Conservation (phyloP, 176 grass and related monocot species). For the Raddia distichophylla region DNA sequence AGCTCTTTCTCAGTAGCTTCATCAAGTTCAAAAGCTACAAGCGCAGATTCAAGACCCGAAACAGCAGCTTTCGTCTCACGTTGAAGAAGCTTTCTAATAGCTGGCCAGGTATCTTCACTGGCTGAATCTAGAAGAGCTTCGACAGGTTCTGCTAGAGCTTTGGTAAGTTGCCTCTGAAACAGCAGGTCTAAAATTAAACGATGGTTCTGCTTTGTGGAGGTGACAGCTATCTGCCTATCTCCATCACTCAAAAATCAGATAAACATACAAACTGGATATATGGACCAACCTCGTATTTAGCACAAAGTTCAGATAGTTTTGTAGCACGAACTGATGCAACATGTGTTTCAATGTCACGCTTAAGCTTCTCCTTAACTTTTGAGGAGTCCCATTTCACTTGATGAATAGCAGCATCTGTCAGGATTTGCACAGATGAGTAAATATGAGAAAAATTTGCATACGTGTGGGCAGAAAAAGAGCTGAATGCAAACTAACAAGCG, state of each 20-base stretch:
- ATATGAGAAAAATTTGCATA: background rate
- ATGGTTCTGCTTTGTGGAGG: background rate
- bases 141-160: constrained; percentile 79
- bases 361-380: constrained; percentile 91
- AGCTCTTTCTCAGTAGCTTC: constrained; percentile 64
- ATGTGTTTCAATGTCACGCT: constrained; percentile 84
- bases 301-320: constrained; percentile 79
- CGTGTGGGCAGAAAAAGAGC: constrained; percentile 20
- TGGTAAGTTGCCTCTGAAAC: constrained; percentile 73
- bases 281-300: constrained; percentile 78
- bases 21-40: constrained; percentile 82
- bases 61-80: constrained; percentile 74
- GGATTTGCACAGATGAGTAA: constrained; percentile 20
- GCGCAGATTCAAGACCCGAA: constrained; percentile 66
- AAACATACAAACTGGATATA: constrained; percentile 27
- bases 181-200: constrained; percentile 35
- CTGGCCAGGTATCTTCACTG: constrained; percentile 84
- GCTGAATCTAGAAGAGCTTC: constrained; percentile 88
- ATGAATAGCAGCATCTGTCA: constrained; percentile 85
- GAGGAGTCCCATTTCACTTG: constrained; percentile 93
- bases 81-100: constrained; percentile 87
- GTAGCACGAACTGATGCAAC: constrained; percentile 72
- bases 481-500: constrained; percentile 25
- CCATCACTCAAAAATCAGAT: constrained; percentile 6
- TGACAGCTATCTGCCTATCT: background rate